Base-by-base conservation (phyloP, 2,329 filamentous ascomycete genomes). In the Nemania sp. region DNA sequence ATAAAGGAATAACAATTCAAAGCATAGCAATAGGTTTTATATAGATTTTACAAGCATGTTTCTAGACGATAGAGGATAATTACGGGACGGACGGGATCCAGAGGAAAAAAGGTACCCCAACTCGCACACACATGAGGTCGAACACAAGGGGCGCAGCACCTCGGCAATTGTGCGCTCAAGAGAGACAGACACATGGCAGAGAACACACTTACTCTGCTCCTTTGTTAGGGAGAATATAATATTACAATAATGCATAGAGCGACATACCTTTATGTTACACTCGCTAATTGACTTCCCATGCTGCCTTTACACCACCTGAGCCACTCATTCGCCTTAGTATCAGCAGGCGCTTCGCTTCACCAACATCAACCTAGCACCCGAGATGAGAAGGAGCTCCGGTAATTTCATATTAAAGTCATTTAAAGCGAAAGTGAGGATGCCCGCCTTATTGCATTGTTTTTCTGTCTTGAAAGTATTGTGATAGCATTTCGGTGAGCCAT, bases 81-180 rank as follows among this genome's bases (percentile, higher is more conserved):
- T n/a, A n/a, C n/a, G 7, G 25, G 25, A 7, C 7, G 7, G 25
- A 39, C 17, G 42, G 52, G 21, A 3, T 47, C 13, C 39, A 45
- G 47, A 13, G 15, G 25, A 45, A 37, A 5, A 43, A 52, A 35
- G 54, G 58, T 61, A 61, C 59, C 59, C 54, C 39, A 7, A 15
- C 20, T 53, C 25, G 37, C 17, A n/a, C 17, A 37, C 17, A n/a
- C 17, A 37, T 35, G 29, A 39, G 29, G 15, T 46, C 37, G 20
- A 47, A 35, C 48, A 15, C 9, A 47, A 40, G 12, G 35, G 35
- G 53, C 52, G 34, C 40, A 20, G 4, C n/a, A n/a, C n/a, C 17
- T 17, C 11, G 25, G 25, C 25, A n/a, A 17, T 29, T 45, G 18
- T 13, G 32, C 37, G 20, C 18, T 2, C n/a, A 29, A 29, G 25